Conservation (phyloP, 1,139 yeast genomes). For the Suhomyces bokatorum region DNA sequence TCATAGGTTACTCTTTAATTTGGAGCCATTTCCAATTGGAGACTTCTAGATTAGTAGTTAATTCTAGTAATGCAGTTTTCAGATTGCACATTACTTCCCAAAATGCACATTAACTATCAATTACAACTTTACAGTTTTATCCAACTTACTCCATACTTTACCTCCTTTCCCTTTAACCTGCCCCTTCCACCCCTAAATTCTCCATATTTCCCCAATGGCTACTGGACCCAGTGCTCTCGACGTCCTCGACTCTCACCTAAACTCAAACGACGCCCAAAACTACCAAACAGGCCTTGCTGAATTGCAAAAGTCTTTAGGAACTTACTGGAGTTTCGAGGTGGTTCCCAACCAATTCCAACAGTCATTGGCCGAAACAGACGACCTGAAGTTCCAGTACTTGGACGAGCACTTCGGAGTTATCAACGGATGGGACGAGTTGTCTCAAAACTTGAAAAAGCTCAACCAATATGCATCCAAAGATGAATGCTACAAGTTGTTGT, state of each 20-base stretch:
- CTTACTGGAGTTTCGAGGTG: slow-evolving; percentile 38
- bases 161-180: neutral
- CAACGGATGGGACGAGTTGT: slow-evolving; percentile 34
- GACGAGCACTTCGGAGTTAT: slow-evolving; percentile 40
- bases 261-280: slow-evolving; percentile 9
- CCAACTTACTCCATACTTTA: neutral
- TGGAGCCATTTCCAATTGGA: no score
- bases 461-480: slow-evolving; percentile 24
- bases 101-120: no score
- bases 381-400: slow-evolving; percentile 37
- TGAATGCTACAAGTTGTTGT: slow-evolving; percentile 38
- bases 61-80: no score
- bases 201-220: slow-evolving; percentile 7
- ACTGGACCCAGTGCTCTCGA: slow-evolving; percentile 16
- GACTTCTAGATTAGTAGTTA: no score
- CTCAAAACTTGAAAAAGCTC: slow-evolving; percentile 27
- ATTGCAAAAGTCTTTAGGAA: slow-evolving; percentile 7
- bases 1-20: no score
- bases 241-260: slow-evolving; percentile 17
- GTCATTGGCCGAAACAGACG: slow-evolving; percentile 39
- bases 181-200: neutral
- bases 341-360: slow-evolving; percentile 43
- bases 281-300: slow-evolving; percentile 10
- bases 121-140: no score
- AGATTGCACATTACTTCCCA: no score